Base-by-base conservation (phyloP, 495 filamentous ascomycete species). In the Aspergillus taichungensis region DNA sequence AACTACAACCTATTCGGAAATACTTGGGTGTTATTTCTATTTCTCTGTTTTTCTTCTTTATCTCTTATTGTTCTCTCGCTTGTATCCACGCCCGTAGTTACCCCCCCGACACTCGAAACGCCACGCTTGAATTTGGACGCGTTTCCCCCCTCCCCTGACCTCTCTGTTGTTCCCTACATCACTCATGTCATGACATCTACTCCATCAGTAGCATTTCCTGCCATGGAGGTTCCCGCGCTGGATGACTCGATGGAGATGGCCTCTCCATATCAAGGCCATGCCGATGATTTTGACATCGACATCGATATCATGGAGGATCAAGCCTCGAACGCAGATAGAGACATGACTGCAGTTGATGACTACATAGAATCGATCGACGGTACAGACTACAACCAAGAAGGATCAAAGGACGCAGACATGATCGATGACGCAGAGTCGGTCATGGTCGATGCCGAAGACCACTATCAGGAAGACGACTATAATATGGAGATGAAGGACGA, bases 211-310 rank as follows among this genome's bases (percentile, higher is more conserved):
- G 30, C 53, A 29, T 60, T 65, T 54, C 30, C 63, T 36, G 49
- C 54, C 30, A 73, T 72, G 68, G 68, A 72, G 36, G 54, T 62
- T n/a, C 63, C 66, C n/a, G 42, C 45, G 13, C 43, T 56, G 27
- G 67, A 72, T 37, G 68, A 73, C 40, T 65, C 60, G 38, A 82
- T 83, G 77, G 76, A 76, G 46, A 70, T 77, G 61, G 72, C 65
- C 12, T 71, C 71, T 34, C 69, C 69, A 27, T 70, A 70, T 33
- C 57, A 63, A 11, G 69, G 63, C 2, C 63, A 66, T 34, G 75
- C 70, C 34, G 82, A 87, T 55, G 81, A 85, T 50, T 83, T 85
- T 43, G 85, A 88, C 45, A 84, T 88, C 51, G 83, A 88, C 50
- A 69, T 88, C 50, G 84, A 89, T 56, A 65, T 84, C 12, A 75